phyloP scores from a whole-genome alignment of 2,329 filamentous ascomycete genomes.

The Sphaerulina musiva region DNA sequence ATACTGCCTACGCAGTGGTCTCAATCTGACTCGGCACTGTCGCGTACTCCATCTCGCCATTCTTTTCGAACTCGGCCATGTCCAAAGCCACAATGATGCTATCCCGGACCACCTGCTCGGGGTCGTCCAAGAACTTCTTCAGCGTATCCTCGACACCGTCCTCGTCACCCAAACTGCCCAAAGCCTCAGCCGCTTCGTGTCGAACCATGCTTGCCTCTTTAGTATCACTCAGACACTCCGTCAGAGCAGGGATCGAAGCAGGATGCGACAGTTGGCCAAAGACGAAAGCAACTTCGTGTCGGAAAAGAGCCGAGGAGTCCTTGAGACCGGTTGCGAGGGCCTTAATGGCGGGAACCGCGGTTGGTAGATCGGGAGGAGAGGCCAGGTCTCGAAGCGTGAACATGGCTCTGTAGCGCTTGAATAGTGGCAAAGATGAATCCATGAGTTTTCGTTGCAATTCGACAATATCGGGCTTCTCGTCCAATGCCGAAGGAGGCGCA shows the following conservation, averaged over 20 bases:
- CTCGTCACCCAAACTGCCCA: constrained; percentile 89
- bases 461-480: constrained; percentile 57
- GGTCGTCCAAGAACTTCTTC: constrained; percentile 77
- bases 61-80: constrained; percentile 96
- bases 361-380: constrained; percentile 84
- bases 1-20: constrained; percentile 18
- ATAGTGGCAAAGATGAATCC: constrained; percentile 71
- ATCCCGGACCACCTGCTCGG: constrained; percentile 87
- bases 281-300: constrained; percentile 96
- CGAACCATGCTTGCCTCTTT: constrained; percentile 92
- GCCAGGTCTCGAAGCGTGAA: constrained; percentile 92
- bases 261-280: constrained; percentile 95
- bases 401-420: constrained; percentile 94
- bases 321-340: constrained; percentile 78
- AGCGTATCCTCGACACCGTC: constrained; percentile 84
- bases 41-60: constrained; percentile 82
- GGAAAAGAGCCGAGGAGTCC: constrained; percentile 85
- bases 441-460: constrained; percentile 71
- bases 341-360: constrained; percentile 77
- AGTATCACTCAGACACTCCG: constrained; percentile 66
- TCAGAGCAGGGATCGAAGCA: constrained; percentile 88
- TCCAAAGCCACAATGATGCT: constrained; percentile 93
- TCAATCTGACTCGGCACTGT: constrained; percentile 56
- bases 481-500: constrained; percentile 68
- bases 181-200: constrained; percentile 92